These are phyloP conservation scores for Anthostomella pinea DNA, from an alignment of 2,329 filamentous ascomycete species.

Conservation along the genomic window DNA sequence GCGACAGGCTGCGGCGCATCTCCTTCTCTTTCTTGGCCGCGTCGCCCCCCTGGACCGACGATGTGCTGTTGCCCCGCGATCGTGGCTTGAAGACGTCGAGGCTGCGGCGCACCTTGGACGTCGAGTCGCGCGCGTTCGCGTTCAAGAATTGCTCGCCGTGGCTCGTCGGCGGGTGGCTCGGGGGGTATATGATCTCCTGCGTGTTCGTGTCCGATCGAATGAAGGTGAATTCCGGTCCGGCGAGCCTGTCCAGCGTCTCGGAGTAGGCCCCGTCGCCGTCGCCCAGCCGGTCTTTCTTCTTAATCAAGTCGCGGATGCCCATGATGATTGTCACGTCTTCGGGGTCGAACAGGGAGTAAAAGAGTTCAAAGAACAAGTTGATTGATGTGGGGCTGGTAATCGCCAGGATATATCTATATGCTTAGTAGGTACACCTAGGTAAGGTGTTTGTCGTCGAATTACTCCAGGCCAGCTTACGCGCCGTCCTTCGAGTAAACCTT, in stretches of 20 bases:
- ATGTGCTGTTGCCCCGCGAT: conserved; percentile 48
- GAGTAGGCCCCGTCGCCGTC: conserved; percentile 34
- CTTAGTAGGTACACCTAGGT: too few species aligned
- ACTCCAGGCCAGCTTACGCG: conserved; percentile 18
- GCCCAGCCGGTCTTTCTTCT: conserved; percentile 50
- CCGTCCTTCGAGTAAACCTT: conserved; percentile 11
- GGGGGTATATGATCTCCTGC: conserved; percentile 75
- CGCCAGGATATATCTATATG: too few species aligned
- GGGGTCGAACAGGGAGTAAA: background rate
- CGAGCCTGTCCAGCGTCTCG: conserved; percentile 36
- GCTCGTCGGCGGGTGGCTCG: conserved; percentile 40
- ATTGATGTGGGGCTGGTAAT: too few species aligned
- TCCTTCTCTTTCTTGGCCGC: conserved; percentile 27
- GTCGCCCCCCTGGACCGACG: conserved; percentile 39
- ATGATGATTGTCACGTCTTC: conserved; percentile 31
- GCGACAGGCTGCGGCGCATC: conserved; percentile 54
- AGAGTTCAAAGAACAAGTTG: background rate
- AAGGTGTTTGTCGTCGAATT: too few species aligned
- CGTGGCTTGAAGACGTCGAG: conserved; percentile 46
- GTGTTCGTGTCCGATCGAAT: conserved; percentile 79
- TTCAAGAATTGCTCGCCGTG: conserved; percentile 30
- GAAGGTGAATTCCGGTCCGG: conserved; percentile 72
- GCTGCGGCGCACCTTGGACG: conserved; percentile 38
- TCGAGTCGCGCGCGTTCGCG: conserved; percentile 16
- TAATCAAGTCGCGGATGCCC: conserved; percentile 52